Conservation (phyloP, 116 monocot genomes). For the Cymodocea nodosa region DNA sequence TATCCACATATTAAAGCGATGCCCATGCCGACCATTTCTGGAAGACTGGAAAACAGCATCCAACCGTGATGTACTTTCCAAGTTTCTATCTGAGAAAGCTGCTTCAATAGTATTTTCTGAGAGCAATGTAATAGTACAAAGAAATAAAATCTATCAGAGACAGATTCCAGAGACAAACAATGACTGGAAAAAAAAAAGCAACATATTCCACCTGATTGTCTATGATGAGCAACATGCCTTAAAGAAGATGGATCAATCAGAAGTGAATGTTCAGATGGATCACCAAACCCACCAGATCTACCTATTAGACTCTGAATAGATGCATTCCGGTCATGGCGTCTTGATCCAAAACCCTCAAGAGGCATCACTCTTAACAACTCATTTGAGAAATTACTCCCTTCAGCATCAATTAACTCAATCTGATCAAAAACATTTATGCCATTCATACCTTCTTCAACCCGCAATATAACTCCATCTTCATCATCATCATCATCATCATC, state of each 20-base stretch:
- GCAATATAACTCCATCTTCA: slow-evolving; percentile 55
- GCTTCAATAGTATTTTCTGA: slow-evolving; percentile 81
- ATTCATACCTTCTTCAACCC: slow-evolving; percentile 87
- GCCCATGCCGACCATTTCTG: slow-evolving; percentile 59
- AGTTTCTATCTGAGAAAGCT: slow-evolving; percentile 75
- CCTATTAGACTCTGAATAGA: slow-evolving; percentile 87
- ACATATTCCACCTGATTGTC: slow-evolving; percentile 44
- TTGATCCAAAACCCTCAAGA: slow-evolving; percentile 81
- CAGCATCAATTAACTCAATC: slow-evolving; percentile 68
- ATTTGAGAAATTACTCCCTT: slow-evolving; percentile 42
- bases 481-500: slow-evolving; percentile 90
- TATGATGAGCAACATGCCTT: slow-evolving; percentile 40
- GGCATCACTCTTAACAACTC: slow-evolving; percentile 82
- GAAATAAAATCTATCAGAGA: neutral
- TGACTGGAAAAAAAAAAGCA: slow-evolving; percentile 1
- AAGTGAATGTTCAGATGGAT: slow-evolving; percentile 62
- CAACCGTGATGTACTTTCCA: slow-evolving; percentile 57
- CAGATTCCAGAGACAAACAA: neutral
- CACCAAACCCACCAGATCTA: slow-evolving; percentile 53
- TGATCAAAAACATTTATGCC: slow-evolving; percentile 95
- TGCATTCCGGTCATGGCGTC: slow-evolving; percentile 59
- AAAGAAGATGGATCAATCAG: slow-evolving; percentile 69
- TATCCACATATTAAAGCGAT: slow-evolving; percentile 90
- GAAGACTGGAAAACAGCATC: slow-evolving; percentile 85
- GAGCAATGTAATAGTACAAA: slow-evolving; percentile 1